Evolutionary conservation across 306 rosid genomes (phyloP).

Genomic region (Prinsepia uniflora): DNA sequence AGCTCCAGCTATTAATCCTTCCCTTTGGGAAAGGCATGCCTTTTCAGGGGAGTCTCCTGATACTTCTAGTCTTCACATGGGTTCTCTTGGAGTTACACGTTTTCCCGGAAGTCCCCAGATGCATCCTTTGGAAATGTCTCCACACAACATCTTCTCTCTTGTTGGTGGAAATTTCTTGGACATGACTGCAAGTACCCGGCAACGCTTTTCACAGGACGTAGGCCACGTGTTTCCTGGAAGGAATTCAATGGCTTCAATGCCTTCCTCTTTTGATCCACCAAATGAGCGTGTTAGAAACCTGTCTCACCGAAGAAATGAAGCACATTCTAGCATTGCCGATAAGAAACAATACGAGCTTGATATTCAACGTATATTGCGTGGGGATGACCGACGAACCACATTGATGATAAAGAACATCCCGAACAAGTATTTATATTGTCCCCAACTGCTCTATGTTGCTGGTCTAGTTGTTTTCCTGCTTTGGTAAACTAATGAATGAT

Average conservation of each 20-base stretch:
- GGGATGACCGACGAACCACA: conserved; percentile 74
- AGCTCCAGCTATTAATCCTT: conserved; percentile 70
- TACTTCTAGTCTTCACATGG: conserved; percentile 53
- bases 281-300: conserved; percentile 66
- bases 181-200: conserved; percentile 44
- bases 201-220: conserved; percentile 57
- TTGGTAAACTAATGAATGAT: conserved; percentile 6
- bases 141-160: conserved; percentile 61
- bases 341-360: conserved; percentile 77
- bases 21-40: conserved; percentile 68
- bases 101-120: conserved; percentile 61
- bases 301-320: conserved; percentile 68
- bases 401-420: conserved; percentile 88
- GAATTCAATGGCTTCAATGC: conserved; percentile 56
- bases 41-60: conserved; percentile 71
- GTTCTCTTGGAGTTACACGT: conserved; percentile 65
- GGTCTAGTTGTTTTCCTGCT: not conserved
- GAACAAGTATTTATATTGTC: conserved; percentile 56
- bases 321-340: conserved; percentile 54
- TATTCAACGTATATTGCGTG: conserved; percentile 54
- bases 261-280: conserved; percentile 56
- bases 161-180: conserved; percentile 55
- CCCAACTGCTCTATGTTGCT: conserved; percentile 17
- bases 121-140: conserved; percentile 49
- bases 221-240: conserved; percentile 63